Base-by-base conservation (phyloP, 306 rosid genomes). In the Fragaria vesca region DNA sequence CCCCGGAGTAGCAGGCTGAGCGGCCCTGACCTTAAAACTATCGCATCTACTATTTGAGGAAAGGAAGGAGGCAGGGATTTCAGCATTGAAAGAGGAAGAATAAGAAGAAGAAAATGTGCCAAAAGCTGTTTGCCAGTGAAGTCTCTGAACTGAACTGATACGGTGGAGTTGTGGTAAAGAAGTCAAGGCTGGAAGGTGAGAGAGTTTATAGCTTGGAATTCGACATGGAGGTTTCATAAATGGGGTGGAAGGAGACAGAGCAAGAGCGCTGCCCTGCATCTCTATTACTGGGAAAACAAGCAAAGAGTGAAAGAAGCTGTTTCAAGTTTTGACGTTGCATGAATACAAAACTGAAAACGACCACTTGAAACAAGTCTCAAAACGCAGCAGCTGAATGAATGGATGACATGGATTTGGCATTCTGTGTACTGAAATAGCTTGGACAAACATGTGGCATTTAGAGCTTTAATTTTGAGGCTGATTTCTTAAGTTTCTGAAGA, bases 11-110 rank as follows among this genome's bases (percentile, higher is more conserved):
- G 71, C 47, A 66, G 71, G 48, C 15, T 66, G 71, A 66, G 71
- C 75, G 58, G 86, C 84, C 66, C 76, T 46, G 80, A 80, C 79
- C 79, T 79, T 87, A 18, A 87, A 82, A 45, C 78, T 67, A 4
- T 61, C 45, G 61, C 15, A 47, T 72, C 88, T 85, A 38, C 71
- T 73, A 52, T 8, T 66, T 2, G 71, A 73, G 85, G 80, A 51
- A 70, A 50, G 76, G 12, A 81, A 80, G 51, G 80, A 74, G 26
- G 81, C 83, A 48, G 77, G 73, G 38, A 78, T 71, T 79, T 11
- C 60, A 47, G 77, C 52, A 51, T 18, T 26, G 65, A 51, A 57
- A 55, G 47, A 60, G 21, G 65, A 76, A 76, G 80, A 61, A 77
- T 43, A 74, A 73, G 75, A 47, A 32, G 77, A 47, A 45, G 83